Conservation (phyloP, 768 basidiomycete species). For the Xerocomus potaroensis region DNA sequence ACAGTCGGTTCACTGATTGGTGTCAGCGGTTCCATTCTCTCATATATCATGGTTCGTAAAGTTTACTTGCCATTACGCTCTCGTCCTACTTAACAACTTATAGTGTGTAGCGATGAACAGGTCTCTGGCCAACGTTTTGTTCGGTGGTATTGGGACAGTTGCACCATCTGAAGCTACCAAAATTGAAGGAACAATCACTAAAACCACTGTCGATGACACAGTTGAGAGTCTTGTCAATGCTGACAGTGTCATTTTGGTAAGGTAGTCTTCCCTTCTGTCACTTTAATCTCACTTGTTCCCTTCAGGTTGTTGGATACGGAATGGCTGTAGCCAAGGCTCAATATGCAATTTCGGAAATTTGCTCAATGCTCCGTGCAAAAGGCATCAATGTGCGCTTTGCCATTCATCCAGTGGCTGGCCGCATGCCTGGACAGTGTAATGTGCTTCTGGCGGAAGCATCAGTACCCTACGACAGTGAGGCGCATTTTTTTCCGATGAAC, state of each 20-base stretch:
- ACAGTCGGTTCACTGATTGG: slow-evolving; percentile 85
- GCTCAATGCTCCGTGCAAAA: slow-evolving; percentile 63
- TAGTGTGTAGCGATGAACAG: slow-evolving; percentile 94
- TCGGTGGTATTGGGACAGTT: slow-evolving; percentile 73
- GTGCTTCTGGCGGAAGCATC: slow-evolving; percentile 88
- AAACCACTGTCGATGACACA: slow-evolving; percentile 76
- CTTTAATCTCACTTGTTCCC: slow-evolving; percentile 4
- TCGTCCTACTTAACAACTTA: slow-evolving; percentile 6
- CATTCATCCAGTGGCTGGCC: slow-evolving; percentile 87
- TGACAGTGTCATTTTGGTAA: slow-evolving; percentile 77
- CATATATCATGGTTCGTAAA: slow-evolving; percentile 80
- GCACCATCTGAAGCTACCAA: slow-evolving; percentile 56
- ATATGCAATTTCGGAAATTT: slow-evolving; percentile 73
- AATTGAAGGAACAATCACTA: slow-evolving; percentile 80
- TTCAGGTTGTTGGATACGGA: slow-evolving; percentile 77
- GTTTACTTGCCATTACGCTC: background rate
- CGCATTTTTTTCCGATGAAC: background rate
- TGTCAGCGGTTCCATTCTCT: slow-evolving; percentile 86
- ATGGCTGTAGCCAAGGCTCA: slow-evolving; percentile 94
- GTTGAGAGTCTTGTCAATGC: slow-evolving; percentile 75
- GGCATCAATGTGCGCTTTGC: slow-evolving; percentile 81
- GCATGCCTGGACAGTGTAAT: slow-evolving; percentile 93
- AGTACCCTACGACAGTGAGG: slow-evolving; percentile 83
- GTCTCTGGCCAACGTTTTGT: slow-evolving; percentile 78
- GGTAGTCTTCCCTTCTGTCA: slow-evolving; percentile 1